Base-by-base conservation (phyloP, 768 basidiomycete genomes). In the Hygrophoropsis aurantiaca region DNA sequence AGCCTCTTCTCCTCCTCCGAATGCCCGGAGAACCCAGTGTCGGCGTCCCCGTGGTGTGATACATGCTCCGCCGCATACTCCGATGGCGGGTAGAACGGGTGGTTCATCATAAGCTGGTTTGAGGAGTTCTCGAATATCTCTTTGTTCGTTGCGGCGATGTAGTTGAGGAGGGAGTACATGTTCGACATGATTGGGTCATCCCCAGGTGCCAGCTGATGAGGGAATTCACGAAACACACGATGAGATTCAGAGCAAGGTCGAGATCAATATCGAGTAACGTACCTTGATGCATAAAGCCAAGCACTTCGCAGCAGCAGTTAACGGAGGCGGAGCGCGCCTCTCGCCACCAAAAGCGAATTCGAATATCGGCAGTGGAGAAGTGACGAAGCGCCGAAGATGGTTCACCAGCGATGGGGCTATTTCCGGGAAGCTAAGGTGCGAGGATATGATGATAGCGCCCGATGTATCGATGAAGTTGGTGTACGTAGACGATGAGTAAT, bases 91-190 rank as follows among this genome's bases (percentile, higher is more conserved):
- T 73, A 69, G 2, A 76, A 64, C 3, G 74, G 70, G 46, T 73
- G 68, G 33, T 68, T 69, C 42, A 70, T 60, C 47, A 74, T 47
- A 42, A 78, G 72, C 8, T 74, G 64, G 32, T 68, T 73, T 26
- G 55, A 68, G 3, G 77, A 71, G 40, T 59, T 68, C 41, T 87
- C 86, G 27, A 76, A 76, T 26, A 81, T 78, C 39, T 89, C 88
- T 59, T 87, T 89, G 71, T 84, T 86, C 2, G 90, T 84, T 3
- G 88, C 83, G 2, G 90, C 83, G 49, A 97, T 86, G 63, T 90
- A 88, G 62, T 98, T 97, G 50, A 98, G 76, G 11, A 98, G 79
- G 4, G 95, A 97, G 65, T 98, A 97, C 84, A 97, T 87, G 55
- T 94, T 91, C 3, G 94, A 97, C 80, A 94, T 85, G 61, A 90